A percentile compares a stretch with the other conserved stretches of the same genome.
Evolutionary conservation across 257 asterid species (phyloP).

Genomic region (Gardenia jasminoides): DNA sequence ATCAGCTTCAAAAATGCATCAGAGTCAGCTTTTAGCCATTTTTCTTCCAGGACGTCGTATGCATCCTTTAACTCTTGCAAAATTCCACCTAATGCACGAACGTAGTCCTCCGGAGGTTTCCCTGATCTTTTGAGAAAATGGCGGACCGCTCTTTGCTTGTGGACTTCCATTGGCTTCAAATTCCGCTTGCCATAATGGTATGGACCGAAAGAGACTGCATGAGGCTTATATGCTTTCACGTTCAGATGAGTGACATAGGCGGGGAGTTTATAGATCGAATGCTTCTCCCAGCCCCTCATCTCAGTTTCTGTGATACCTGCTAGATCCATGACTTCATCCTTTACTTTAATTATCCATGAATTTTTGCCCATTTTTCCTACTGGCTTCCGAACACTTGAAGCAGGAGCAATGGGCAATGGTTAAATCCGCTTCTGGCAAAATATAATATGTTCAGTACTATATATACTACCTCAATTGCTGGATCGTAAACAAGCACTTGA

Average conservation of each 20-base stretch:
- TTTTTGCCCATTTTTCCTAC: too few species aligned
- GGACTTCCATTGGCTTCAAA: slow-evolving; percentile 45
- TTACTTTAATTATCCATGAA: too few species aligned
- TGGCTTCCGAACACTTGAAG: too few species aligned
- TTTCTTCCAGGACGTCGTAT: slow-evolving; percentile 24
- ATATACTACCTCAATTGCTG: too few species aligned
- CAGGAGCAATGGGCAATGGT: too few species aligned
- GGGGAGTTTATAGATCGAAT: too few species aligned
- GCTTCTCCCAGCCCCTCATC: too few species aligned
- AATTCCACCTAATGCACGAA: slow-evolving; percentile 13
- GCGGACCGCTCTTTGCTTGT: slow-evolving; percentile 46
- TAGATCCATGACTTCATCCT: too few species aligned
- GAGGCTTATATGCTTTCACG: slow-evolving; percentile 40
- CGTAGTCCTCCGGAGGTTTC: slow-evolving; percentile 21
- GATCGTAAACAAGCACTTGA: too few species aligned
- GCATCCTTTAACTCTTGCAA: slow-evolving; percentile 40
- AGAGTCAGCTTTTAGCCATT: background rate
- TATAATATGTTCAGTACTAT: too few species aligned
- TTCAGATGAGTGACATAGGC: background rate
- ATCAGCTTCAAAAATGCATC: slow-evolving; percentile 9
- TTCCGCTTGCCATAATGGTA: slow-evolving; percentile 29
- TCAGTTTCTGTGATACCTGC: too few species aligned
- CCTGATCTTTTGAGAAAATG: slow-evolving; percentile 36
- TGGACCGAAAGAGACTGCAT: slow-evolving; percentile 49
- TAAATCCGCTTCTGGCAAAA: too few species aligned